Evolutionary conservation across 164 flowering plant genomes (phyloP), one percentile per base, ranked within the genome.

Genomic region (Macadamia tetraphylla): DNA sequence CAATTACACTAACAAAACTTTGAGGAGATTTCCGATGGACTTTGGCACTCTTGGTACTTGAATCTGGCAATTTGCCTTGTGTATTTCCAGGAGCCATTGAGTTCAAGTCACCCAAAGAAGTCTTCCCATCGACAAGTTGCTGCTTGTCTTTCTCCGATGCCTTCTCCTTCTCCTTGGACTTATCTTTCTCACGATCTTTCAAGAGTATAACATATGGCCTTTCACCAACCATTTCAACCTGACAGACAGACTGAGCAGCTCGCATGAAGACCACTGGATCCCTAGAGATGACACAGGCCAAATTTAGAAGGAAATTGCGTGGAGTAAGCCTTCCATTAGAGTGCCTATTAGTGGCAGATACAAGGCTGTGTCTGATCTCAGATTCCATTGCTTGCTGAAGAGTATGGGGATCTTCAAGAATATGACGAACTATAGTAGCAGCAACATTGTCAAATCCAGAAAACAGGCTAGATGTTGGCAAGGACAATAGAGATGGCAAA

Each of bases 371-470:
- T 53, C 84, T 80, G 71, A 94, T 94, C 79, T 94, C 99, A 70
- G 91, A 75, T 77, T 94, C 99, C 99, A 94, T 94, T 64, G 99
- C 99, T 79, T 85, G 97, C 82, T 94, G 99, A 15, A 94, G 93
- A 18, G 98, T 94, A 51, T 90, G 97, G 0, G 99, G 92, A 84
- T 94, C 99, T 76, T 94, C 99, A 73, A 94, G 94, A 64, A 94
- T 81, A 76, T 94, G 97, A n/a, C 95, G 88, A 31, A 94, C 82
- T 59, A 94, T 90, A 11, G 83, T 81, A 63, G 99, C 86, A 72
- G 90, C 94, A 72, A 94, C 70, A 79, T 77, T 90, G 72, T 94
- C 99, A 87, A 87, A 94, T 12, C 99, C 98, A 76, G 92, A 80
- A 80, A 94, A 94, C 67, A 94, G 87, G 70, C 99, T 87, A 74